These are phyloP conservation scores for Cryptosporidium parvum DNA, from an alignment of 169 alveolate species.

Conservation along the genomic window DNA sequence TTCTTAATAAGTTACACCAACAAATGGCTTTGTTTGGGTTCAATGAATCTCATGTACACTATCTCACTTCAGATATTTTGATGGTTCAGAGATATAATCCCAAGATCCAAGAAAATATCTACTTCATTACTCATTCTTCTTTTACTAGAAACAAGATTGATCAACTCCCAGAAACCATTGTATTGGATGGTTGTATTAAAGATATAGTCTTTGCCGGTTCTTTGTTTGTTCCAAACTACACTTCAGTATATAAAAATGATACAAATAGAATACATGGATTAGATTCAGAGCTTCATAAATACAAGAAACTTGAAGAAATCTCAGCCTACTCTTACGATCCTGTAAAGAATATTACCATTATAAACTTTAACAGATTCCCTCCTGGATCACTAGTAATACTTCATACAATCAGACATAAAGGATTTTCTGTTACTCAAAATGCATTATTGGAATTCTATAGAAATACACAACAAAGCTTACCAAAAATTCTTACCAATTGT, in stretches of 20 bases:
- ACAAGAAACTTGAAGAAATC: conserved; percentile 43
- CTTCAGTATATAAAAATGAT: conserved; percentile 59
- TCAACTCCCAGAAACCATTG: conserved; percentile 26
- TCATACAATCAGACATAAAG: conserved; percentile 72
- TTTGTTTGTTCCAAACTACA: conserved; percentile 59
- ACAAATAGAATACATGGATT: conserved; percentile 75
- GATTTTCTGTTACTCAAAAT: conserved; percentile 32
- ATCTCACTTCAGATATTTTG: conserved; percentile 75
- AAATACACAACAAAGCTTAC: conserved; percentile 26
- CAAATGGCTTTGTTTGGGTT: conserved; percentile 80
- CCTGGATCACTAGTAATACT: conserved; percentile 78
- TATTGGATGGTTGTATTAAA: conserved; percentile 59
- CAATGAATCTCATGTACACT: conserved; percentile 75
- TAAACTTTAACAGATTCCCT: conserved; percentile 78
- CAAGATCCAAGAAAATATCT: conserved; percentile 69
- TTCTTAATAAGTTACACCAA: conserved; percentile 83
- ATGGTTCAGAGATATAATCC: conserved; percentile 80
- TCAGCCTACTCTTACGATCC: conserved; percentile 44
- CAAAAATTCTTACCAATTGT: conserved; percentile 20
- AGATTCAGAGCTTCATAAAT: conserved; percentile 26
- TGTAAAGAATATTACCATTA: conserved; percentile 18
- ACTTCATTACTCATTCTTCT: conserved; percentile 76
- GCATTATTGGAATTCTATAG: conserved; percentile 50
- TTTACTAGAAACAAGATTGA: conserved; percentile 42
- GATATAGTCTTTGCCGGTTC: conserved; percentile 76